These are phyloP conservation scores for Heliamphora exappendiculata DNA, from an alignment of 148 eudicot genomes.

Conservation along the genomic window DNA sequence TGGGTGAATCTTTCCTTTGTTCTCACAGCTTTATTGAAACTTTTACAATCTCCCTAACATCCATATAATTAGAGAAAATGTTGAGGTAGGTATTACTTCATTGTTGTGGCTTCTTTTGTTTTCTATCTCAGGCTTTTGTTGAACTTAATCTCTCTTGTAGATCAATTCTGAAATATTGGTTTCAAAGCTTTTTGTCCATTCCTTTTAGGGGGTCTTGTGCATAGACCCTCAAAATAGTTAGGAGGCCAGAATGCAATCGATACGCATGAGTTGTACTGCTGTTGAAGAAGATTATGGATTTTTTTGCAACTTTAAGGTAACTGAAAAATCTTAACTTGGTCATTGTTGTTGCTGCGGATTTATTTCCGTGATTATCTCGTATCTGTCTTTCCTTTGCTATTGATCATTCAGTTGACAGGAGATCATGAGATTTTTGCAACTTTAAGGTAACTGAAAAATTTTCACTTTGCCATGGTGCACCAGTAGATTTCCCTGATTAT, in stretches of 20 bases:
- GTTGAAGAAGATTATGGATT: constrained; percentile 8
- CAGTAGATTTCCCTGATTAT: not conserved
- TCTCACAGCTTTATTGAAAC: constrained; percentile 50
- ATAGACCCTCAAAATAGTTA: not conserved
- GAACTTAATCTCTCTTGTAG: constrained; percentile 1
- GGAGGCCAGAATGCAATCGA: constrained; percentile 1
- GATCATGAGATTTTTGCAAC: not conserved
- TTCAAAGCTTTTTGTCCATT: not conserved
- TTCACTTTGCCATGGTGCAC: not conserved
- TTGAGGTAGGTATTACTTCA: constrained; percentile 34
- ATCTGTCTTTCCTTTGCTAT: not conserved
- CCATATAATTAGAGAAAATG: constrained; percentile 30
- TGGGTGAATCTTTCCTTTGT: constrained; percentile 34
- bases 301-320: constrained; percentile 6
- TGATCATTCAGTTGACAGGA: constrained; percentile 10
- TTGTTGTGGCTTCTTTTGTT: constrained; percentile 14
- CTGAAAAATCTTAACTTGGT: not conserved
- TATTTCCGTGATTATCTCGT: not conserved
- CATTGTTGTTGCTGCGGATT: not conserved
- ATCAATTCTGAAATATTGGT: not conserved
- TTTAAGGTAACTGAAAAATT: constrained; percentile 6
- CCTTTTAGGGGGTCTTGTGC: not conserved
- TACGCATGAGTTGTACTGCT: not conserved
- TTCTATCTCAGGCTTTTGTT: constrained; percentile 6
- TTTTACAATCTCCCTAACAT: constrained; percentile 32